Base-by-base conservation (phyloP, 2,329 filamentous ascomycete species). In the Nemania abortiva region DNA sequence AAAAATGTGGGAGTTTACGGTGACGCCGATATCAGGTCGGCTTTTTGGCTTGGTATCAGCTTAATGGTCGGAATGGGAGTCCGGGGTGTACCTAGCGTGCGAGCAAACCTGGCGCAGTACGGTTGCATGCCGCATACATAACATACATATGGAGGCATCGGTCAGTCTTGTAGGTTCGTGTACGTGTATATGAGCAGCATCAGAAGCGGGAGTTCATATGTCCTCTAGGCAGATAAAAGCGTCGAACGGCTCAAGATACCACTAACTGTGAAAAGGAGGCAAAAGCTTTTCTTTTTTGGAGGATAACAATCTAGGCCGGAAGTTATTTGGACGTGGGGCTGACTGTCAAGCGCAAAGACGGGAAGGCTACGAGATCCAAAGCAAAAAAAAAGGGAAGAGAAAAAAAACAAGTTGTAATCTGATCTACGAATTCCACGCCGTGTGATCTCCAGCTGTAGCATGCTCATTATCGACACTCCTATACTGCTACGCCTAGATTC, bases 131-230 rank as follows among this genome's bases (percentile, higher is more conserved):
- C 27, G 29, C 53, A 56, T 62, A 59, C 60, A 56, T 64, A 47
- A 56, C 66, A 64, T 64, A 58, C n/a, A 47, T 18, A 50, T 24
- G 63, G 54, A 52, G 37, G 34, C 22, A 45, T 45, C 56, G 45
- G n/a, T 47, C 9, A 5, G 56, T 29, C 29, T 60, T 65, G 55
- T 60, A 59, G 39, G 62, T 58, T 58, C 24, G 42, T 66, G 53
- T 62, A 67, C 37, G 20, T 66, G 57, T 66, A 61, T 66, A 61
- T 66, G 64, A 34, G 39, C 5, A 47, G 56, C 11, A 45, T 29
- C 31, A 22, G 24, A 29, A 53, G 22, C 20, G 18, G 42, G 18
- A 63, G 37, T 24, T 24, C 3, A n/a, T 18, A 29, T 62, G 9
- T 29, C n/a, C 24, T 31, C 24, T 10, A 15, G 49, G 22, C 27